Evolutionary conservation across 495 filamentous ascomycete genomes (phyloP).

Genomic region (Aspergillus sclerotioniger): DNA sequence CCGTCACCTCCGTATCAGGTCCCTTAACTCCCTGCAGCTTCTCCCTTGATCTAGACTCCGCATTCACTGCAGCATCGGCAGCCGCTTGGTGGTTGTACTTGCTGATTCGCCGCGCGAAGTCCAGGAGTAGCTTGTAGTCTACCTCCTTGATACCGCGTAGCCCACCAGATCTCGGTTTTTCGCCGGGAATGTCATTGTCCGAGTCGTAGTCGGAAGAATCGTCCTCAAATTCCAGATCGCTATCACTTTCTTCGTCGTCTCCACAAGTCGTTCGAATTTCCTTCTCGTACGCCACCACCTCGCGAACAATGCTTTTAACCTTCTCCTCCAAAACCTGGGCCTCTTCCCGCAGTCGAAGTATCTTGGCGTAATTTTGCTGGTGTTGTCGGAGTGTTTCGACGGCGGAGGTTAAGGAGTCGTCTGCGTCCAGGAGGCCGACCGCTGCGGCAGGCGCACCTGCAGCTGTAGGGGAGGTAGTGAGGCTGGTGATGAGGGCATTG

Average conservation of each 20-base stretch:
- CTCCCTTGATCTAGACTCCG: constrained; percentile 15
- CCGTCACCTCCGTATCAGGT: constrained; percentile 34
- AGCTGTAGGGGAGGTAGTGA: constrained; percentile 44
- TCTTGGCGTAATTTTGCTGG: constrained; percentile 43
- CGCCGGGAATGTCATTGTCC: constrained; percentile 18
- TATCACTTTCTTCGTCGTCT: constrained; percentile 31
- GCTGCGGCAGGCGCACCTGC: constrained; percentile 42
- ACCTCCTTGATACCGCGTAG: constrained; percentile 33
- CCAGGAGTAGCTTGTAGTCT: constrained; percentile 43
- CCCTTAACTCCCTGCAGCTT: constrained; percentile 18
- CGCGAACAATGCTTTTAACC: constrained; percentile 42
- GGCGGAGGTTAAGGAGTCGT: constrained; percentile 39
- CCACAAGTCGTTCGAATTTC: constrained; percentile 35
- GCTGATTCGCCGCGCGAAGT: constrained; percentile 49
- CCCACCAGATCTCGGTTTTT: neutral
- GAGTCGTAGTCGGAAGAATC: constrained; percentile 27
- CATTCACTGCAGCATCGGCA: constrained; percentile 39
- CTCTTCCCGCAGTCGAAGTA: constrained; percentile 37
- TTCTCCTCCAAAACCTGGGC: constrained; percentile 38
- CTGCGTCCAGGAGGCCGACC: constrained; percentile 38
- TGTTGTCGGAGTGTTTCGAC: constrained; percentile 42
- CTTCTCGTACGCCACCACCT: constrained; percentile 40
- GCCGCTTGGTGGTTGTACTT: constrained; percentile 50
- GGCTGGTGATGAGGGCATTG: constrained; percentile 39
- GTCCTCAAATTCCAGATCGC: constrained; percentile 25